Evolutionary conservation across 1,284 basidiomycete species (phyloP).

Genomic region (Chiua sp.): DNA sequence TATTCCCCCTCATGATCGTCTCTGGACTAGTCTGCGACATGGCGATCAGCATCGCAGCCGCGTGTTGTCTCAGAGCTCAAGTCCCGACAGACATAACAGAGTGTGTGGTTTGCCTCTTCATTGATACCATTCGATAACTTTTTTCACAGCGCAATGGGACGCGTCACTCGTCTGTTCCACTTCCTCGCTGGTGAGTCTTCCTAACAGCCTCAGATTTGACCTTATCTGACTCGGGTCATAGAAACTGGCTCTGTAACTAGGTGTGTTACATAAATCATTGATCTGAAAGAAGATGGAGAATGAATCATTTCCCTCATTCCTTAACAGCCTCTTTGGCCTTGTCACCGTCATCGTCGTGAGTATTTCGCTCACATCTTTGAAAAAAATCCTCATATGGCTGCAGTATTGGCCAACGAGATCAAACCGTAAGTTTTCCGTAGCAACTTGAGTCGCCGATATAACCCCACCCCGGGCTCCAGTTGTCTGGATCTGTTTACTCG

Average conservation of each 20-base stretch:
- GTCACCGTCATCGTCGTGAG: constrained; percentile 18
- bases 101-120: constrained; percentile 6
- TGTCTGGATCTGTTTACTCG: constrained; percentile 22
- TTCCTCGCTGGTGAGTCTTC: constrained; percentile 20
- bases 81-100: not conserved
- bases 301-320: not conserved
- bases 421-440: constrained; percentile 8
- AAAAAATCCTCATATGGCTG: not conserved
- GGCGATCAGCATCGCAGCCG: constrained; percentile 11
- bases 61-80: constrained; percentile 17
- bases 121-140: not conserved
- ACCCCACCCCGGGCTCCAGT: constrained; percentile 1
- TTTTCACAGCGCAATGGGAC: constrained; percentile 7
- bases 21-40: constrained; percentile 27
- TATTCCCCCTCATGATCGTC: constrained; percentile 24
- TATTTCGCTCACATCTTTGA: not conserved
- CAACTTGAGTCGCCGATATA: not conserved
- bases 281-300: not conserved
- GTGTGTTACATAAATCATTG: constrained; percentile 6
- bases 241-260: constrained; percentile 24
- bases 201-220: not conserved
- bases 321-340: constrained; percentile 16
- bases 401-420: constrained; percentile 26
- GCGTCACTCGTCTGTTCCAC: constrained; percentile 8
- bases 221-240: constrained; percentile 12